phyloP scores from a whole-genome alignment of 2,329 filamentous ascomycete species.

The Fusarium sp. region DNA sequence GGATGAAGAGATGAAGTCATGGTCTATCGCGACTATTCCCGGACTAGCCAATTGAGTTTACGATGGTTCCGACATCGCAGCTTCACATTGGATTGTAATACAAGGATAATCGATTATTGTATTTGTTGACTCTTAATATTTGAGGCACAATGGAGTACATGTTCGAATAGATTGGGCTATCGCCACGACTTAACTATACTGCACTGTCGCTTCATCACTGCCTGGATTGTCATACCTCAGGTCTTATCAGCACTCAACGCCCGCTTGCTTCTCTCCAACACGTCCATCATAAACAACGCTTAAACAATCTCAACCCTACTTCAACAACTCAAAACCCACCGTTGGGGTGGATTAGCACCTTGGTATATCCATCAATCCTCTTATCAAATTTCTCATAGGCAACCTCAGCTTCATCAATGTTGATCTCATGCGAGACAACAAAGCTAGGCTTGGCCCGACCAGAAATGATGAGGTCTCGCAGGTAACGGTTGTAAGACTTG shows the following conservation, averaged over 20 bases:
- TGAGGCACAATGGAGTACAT: neutral
- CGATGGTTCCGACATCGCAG: slow-evolving; percentile 40
- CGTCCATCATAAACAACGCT: neutral
- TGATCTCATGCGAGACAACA: slow-evolving; percentile 73
- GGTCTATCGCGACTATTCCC: slow-evolving; percentile 5
- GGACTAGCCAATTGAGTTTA: slow-evolving; percentile 28
- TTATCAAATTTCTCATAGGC: slow-evolving; percentile 76
- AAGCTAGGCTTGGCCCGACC: slow-evolving; percentile 75
- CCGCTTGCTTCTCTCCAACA: neutral
- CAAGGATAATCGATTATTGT: neutral
- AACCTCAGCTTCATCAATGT: slow-evolving; percentile 68
- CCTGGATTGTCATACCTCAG: neutral
- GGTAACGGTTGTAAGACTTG: slow-evolving; percentile 74
- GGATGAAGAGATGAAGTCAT: slow-evolving; percentile 28
- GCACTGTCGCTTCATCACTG: neutral
- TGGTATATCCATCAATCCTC: slow-evolving; percentile 74
- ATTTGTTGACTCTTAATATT: neutral
- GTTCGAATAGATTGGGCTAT: neutral
- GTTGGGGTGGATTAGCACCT: slow-evolving; percentile 75
- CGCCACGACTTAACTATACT: neutral
- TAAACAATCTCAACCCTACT: neutral
- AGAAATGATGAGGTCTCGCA: slow-evolving; percentile 73
- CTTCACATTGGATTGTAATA: neutral
- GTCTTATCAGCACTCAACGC: neutral
- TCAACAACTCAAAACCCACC: slow-evolving; percentile 51